phyloP scores from a whole-genome alignment of 2,329 filamentous ascomycete genomes.

The Trichoderma harzianum region DNA sequence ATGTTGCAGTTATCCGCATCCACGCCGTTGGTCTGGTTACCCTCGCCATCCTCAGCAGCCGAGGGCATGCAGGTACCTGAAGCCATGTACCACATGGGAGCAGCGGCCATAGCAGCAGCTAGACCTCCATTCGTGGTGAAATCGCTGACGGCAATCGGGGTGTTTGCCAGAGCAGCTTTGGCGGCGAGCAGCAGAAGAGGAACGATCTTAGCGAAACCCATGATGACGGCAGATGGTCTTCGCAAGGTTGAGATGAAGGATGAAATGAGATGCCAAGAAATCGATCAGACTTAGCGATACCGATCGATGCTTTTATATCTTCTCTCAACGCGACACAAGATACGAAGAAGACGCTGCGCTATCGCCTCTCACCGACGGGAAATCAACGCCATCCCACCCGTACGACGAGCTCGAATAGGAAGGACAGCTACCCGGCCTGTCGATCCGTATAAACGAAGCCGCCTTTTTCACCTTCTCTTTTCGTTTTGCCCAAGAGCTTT shows the following conservation, averaged over 20 bases:
- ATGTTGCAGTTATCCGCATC: constrained; percentile 22
- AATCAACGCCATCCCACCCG: not conserved
- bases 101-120: constrained; percentile 19
- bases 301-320: not conserved
- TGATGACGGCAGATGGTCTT: not conserved
- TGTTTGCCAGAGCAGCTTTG: constrained; percentile 18
- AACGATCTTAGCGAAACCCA: constrained; percentile 1
- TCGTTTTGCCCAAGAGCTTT: not conserved
- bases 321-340: no score
- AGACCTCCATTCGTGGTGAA: constrained; percentile 20
- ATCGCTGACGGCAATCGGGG: constrained; percentile 10
- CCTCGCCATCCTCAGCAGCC: constrained; percentile 21
- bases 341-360: not conserved
- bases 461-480: not conserved
- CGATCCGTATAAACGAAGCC: not conserved
- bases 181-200: constrained; percentile 14
- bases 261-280: not conserved
- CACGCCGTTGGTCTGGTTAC: constrained; percentile 22
- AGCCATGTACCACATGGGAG: constrained; percentile 23
- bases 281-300: not conserved
- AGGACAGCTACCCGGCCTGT: not conserved
- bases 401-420: not conserved
- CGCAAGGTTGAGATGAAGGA: not conserved
- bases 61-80: constrained; percentile 24
- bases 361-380: not conserved